These are phyloP conservation scores for Geosmithia morbida DNA, from an alignment of 2,329 filamentous ascomycete genomes.

Conservation along the genomic window DNA sequence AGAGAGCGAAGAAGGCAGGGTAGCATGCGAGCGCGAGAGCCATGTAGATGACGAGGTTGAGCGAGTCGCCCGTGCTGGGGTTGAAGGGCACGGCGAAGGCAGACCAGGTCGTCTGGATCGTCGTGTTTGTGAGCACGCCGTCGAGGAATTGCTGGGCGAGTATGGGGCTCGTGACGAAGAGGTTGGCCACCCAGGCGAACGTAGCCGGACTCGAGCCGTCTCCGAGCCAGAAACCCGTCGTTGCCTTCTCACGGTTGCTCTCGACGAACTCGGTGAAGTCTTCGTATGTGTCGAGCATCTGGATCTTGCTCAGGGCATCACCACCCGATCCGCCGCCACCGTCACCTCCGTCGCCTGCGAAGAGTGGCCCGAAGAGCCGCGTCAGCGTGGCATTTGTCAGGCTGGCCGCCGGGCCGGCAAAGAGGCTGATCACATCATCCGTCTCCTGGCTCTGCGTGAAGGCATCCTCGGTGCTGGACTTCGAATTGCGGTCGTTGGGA, in stretches of 20 bases:
- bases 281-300: conserved; percentile 46
- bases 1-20: conserved; percentile 77
- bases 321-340: conserved; percentile 4
- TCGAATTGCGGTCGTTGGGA: conserved; percentile 30
- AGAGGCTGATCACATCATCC: conserved; percentile 10
- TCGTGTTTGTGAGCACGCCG: conserved; percentile 49
- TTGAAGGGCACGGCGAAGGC: conserved; percentile 63
- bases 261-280: conserved; percentile 56
- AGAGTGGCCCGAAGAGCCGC: conserved; percentile 24
- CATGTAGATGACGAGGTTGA: conserved; percentile 74
- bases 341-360: conserved; percentile 9
- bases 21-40: conserved; percentile 64
- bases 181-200: conserved; percentile 56
- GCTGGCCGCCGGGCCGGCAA: conserved; percentile 19
- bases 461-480: conserved; percentile 18
- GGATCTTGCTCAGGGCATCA: conserved; percentile 16
- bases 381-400: conserved; percentile 17
- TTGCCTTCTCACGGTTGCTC: conserved; percentile 50
- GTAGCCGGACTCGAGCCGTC: conserved; percentile 44
- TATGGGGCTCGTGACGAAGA: conserved; percentile 40
- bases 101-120: conserved; percentile 59
- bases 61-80: conserved; percentile 52
- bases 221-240: conserved; percentile 65
- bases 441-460: conserved; percentile 18
- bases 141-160: conserved; percentile 52